Base-by-base conservation (phyloP, 352 stramenopile genomes). In the Phytopythium boreale region DNA sequence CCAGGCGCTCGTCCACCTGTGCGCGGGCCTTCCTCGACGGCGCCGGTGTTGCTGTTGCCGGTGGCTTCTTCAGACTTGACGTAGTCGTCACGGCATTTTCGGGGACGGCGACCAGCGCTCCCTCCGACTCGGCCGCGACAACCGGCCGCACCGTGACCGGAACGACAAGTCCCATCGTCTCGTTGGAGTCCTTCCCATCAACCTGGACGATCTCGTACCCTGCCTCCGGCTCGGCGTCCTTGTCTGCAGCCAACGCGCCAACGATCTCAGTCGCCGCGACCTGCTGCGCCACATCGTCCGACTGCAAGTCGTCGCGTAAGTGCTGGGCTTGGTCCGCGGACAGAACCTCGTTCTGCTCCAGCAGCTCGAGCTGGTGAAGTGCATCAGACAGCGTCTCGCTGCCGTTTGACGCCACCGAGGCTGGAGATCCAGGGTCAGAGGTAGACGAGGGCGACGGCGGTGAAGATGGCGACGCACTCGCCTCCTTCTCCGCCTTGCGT, bases 1-100 rank as follows among this genome's bases (percentile, higher is more conserved):
- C 82, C 27, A 95, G 68, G 20, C 84, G 75, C 51, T 77, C 68
- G 49, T 85, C 72, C 37, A 64, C 71, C 46, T 75, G 67, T 37
- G 57, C 70, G 44, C 22, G 41, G 53, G 56, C 49, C 47, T 53
- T 36, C 41, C 26, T 59, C 17, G 34, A 53, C 52, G 31, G 34
- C 29, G 20, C 34, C 56, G 58, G 24, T 6, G 26, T 52, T 11
- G 26, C 22, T 14, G 49, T 39, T 7, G 27, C 26, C 27, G 49
- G 1, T 15, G 49, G 49, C 27, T 56, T 56, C 27, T 56, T 56
- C 14, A 56, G 49, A n/a, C 49, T 15, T 8, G 49, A 36, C 1
- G 49, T 39, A 1, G 49, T 37, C 26, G 49, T 17, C 15, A 56
- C 27, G 6, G 49, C 22, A 26, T 31, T n/a, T 9, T 37, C 26